Conservation (phyloP, 192 early-diverging fungal genomes). For the Phycomyces blakesleeanus region DNA sequence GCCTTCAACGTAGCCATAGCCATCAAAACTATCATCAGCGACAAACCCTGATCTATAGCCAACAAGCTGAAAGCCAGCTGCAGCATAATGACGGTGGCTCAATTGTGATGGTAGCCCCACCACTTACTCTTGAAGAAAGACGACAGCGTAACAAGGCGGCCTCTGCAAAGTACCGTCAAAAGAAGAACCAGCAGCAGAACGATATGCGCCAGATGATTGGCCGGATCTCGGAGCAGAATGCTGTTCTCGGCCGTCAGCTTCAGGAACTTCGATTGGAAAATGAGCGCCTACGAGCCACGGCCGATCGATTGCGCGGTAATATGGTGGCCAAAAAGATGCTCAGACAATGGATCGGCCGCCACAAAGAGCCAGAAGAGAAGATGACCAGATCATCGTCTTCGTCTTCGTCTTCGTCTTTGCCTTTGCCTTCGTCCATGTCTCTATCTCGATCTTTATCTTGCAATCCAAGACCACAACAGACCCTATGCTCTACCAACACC, state of each 20-base stretch:
- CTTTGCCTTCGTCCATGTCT: no score
- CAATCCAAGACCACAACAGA: no score
- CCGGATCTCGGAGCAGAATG: conserved; percentile 36
- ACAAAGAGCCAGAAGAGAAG: neutral
- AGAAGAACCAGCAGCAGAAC: conserved; percentile 51
- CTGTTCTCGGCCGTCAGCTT: conserved; percentile 36
- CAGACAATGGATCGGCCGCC: conserved; percentile 19
- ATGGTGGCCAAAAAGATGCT: conserved; percentile 49
- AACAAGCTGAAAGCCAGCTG: no score
- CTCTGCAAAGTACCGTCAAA: conserved; percentile 56
- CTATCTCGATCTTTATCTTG: no score
- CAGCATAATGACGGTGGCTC: neutral
- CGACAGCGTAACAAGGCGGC: conserved; percentile 55
- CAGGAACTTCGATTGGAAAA: conserved; percentile 43
- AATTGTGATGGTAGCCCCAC: neutral
- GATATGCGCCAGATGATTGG: conserved; percentile 47
- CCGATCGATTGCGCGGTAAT: conserved; percentile 45
- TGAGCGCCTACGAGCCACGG: conserved; percentile 32
- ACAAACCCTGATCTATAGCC: no score
- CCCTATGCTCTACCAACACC: no score
- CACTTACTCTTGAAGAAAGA: conserved; percentile 44
- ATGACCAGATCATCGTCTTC: neutral
- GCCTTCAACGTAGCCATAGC: no score
- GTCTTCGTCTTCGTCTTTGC: no score
- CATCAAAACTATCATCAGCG: no score